Percentiles rank a stretch among this genome's conserved stretches.
Evolutionary conservation across 2,329 filamentous ascomycete species (phyloP).

Genomic region (Monosporascus cannonballus): DNA sequence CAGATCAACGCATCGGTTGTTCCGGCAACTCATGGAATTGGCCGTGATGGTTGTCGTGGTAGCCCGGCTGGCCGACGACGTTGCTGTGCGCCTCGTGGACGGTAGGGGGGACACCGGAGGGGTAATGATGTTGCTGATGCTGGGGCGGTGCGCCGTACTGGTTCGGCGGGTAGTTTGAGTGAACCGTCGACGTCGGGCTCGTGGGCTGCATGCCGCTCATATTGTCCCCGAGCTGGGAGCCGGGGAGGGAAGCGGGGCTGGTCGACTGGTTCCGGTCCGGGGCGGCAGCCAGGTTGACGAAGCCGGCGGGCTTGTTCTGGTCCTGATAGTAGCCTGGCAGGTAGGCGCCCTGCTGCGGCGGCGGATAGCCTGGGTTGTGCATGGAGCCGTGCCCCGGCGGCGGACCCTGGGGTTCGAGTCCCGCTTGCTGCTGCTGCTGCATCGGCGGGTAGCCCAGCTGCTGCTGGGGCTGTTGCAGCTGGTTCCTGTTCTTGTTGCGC

Average conservation of each 20-base stretch:
- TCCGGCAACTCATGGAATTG: constrained; percentile 34
- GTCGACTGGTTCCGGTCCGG: constrained; percentile 22
- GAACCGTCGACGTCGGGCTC: constrained; percentile 20
- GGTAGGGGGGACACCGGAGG: constrained; percentile 16
- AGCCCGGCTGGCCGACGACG: constrained; percentile 22
- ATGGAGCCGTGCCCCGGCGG: neutral
- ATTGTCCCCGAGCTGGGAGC: constrained; percentile 18
- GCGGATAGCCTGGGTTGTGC: constrained; percentile 10
- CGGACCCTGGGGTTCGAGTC: neutral
- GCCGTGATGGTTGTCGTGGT: constrained; percentile 28
- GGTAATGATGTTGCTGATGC: constrained; percentile 16
- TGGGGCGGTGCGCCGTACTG: constrained; percentile 8
- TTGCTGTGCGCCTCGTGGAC: constrained; percentile 34
- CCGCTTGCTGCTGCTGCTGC: constrained; percentile 10
- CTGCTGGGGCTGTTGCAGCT: constrained; percentile 3
- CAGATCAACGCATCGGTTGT: too few species aligned
- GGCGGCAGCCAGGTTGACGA: constrained; percentile 12
- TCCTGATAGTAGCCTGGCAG: constrained; percentile 13
- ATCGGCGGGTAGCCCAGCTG: constrained; percentile 4
- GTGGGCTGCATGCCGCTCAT: constrained; percentile 15
- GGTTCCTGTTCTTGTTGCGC: constrained; percentile 25
- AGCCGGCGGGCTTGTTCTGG: constrained; percentile 19
- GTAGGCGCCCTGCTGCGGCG: constrained; percentile 14
- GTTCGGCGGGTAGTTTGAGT: constrained; percentile 14
- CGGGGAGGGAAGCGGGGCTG: constrained; percentile 22